Base-by-base conservation (phyloP, 179 eudicot genomes). In the Vitellaria paradoxa region DNA sequence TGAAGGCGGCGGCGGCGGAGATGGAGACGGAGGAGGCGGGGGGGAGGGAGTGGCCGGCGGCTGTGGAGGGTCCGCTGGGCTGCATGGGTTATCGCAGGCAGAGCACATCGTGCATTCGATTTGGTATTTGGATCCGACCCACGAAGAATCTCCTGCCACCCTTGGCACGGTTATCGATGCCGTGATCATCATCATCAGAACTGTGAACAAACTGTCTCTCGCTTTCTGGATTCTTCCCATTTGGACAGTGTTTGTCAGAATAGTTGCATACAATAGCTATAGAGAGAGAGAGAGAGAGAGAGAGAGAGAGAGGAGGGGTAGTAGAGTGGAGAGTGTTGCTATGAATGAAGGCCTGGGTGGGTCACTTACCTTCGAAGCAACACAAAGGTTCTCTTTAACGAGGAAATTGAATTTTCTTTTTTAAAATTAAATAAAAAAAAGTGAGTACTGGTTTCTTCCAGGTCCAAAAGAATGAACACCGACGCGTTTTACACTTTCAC, bases 81-180 rank as follows among this genome's bases (percentile, higher is more conserved):
- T 71, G 79, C 98, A 93, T 0, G 94, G 93, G 78, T 86, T 86
- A 82, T 87, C 90, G 61, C 97, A 93, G 0, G 91, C 90, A 68
- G 88, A 75, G 83, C 97, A 92, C 97, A 92, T 90, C 88, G 87
- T 86, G 78, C 97, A 92, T 26, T 90, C 89, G 45, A 90, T 77
- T 56, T 88, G 81, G 86, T 88, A 91, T 83, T 90, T 88, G 12
- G 92, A 88, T 55, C 87, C 90, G 0, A 71, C 63, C 87, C 86
- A 90, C 72, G 37, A 30, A 30, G 82, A 59, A 76, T 65, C 74
- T 30, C 85, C 85, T 0, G 75, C 5, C 15, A 78, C 72, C 6
- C 1, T 18, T 15, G 77, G 13, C 20, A 52, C 18, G n/a, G 61
- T 26, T 63, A 23, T 24, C 0, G 77, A 21, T 63, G 30, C 46